Evolutionary conservation across 768 basidiomycete species (phyloP).

Genomic region (Candolleomyces aberdarensis): DNA sequence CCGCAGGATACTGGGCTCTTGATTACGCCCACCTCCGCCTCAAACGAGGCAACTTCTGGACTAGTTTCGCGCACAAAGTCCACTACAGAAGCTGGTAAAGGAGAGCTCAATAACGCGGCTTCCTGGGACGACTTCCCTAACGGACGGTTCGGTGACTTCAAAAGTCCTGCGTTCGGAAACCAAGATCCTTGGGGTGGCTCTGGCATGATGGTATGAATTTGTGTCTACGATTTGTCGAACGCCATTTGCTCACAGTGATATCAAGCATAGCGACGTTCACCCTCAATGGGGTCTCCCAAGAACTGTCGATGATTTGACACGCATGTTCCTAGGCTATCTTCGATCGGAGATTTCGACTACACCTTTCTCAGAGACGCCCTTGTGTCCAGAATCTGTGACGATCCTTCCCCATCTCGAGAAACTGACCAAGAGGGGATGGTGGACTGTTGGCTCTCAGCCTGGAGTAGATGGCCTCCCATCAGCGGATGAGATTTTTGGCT

Average conservation of each 20-base stretch:
- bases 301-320: conserved; percentile 64
- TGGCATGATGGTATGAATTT: conserved; percentile 47
- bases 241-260: neutral
- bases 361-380: conserved; percentile 83
- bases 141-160: conserved; percentile 95
- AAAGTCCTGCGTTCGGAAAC: conserved; percentile 92
- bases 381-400: conserved; percentile 76
- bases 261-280: conserved; percentile 59
- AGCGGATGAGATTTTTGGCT: conserved; percentile 79
- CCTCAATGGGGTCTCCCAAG: conserved; percentile 76
- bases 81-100: conserved; percentile 60
- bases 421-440: conserved; percentile 79
- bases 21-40: conserved; percentile 64
- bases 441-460: conserved; percentile 97
- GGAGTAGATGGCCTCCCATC: conserved; percentile 80
- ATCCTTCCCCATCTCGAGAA: conserved; percentile 77
- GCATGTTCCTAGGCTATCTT: conserved; percentile 79
- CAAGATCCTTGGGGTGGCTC: conserved; percentile 77
- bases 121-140: conserved; percentile 98
- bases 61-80: conserved; percentile 46
- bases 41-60: conserved; percentile 56
- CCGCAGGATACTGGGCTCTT: conserved; percentile 33
- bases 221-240: conserved; percentile 1
- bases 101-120: conserved; percentile 72
- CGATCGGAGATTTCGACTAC: conserved; percentile 69